Conservation (phyloP, 2,329 filamentous ascomycete species). For the Ophiosphaerella korrae region DNA sequence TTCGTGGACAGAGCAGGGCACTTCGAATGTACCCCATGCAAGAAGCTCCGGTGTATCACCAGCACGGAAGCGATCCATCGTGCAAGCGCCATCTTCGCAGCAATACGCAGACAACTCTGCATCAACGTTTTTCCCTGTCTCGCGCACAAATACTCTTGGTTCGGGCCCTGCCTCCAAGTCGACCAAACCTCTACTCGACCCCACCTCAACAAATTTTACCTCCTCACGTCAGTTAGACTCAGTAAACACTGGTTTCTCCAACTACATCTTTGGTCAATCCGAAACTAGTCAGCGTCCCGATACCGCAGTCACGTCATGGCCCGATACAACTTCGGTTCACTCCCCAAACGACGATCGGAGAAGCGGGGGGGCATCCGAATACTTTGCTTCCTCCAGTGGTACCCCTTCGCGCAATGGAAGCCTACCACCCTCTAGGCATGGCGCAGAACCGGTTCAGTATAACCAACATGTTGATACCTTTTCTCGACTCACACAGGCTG, state of each 20-base stretch:
- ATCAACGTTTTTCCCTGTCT: slow-evolving; percentile 34
- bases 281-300: slow-evolving; percentile 36
- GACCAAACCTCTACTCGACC: slow-evolving; percentile 39
- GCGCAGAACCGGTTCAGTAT: slow-evolving; percentile 47
- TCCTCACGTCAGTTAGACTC: slow-evolving; percentile 37
- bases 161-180: slow-evolving; percentile 31
- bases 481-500: slow-evolving; percentile 36
- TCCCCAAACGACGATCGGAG: slow-evolving; percentile 52
- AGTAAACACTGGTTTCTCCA: slow-evolving; percentile 39
- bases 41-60: slow-evolving; percentile 46
- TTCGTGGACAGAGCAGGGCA: slow-evolving; percentile 62
- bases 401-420: slow-evolving; percentile 60
- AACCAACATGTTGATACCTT: slow-evolving; percentile 36
- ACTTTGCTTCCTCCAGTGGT: slow-evolving; percentile 52
- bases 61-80: slow-evolving; percentile 45
- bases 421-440: slow-evolving; percentile 62
- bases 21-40: slow-evolving; percentile 37
- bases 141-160: slow-evolving; percentile 26
- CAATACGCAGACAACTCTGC: slow-evolving; percentile 35
- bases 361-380: slow-evolving; percentile 49
- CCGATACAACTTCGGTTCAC: slow-evolving; percentile 41
- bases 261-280: slow-evolving; percentile 38
- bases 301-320: slow-evolving; percentile 40
- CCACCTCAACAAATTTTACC: slow-evolving; percentile 39
- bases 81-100: slow-evolving; percentile 42